Evolutionary conservation across 768 basidiomycete genomes (phyloP), one percentile per base, ranked within the genome.

Genomic region (Rhizopogon vesiculosus): DNA sequence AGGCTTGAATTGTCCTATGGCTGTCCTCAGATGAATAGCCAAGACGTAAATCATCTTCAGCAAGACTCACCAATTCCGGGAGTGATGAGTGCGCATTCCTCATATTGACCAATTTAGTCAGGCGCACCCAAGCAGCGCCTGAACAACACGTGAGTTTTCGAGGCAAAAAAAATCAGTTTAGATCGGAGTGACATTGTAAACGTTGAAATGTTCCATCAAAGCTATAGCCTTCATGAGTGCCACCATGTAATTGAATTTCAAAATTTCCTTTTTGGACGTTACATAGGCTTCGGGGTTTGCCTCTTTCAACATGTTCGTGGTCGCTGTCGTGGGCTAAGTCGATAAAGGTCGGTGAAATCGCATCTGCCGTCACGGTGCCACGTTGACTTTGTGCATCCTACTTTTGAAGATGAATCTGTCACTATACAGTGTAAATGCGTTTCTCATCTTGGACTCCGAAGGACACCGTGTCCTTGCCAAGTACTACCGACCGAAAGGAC

Each of bases 391-490:
- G 9, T 18, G 31, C 25, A 6, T 25, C 13, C 0, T 31, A 18
- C 16, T 15, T 45, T 22, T 54, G 19, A 51, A 31, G 45, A 71
- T 71, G 86, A 97, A 96, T 68, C 76, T 97, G 50, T 87, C 93
- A 7, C 78, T 99, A 44, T 95, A 98, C 76, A 87, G 87, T 63
- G 77, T 95, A 56, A 82, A 87, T 45, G 92, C 87, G 1, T 90
- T 98, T 70, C 68, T 99, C 60, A 85, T 98, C 65, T 86, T 98
- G 63, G 97, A 99, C 78, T 78, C 86, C n/a, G 95, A 98, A 63
- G 95, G 95, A 19, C 87, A 92, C 66, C 89, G 97, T 49, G 89
- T 98, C 28, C 81, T 99, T 9, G 91, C 96, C 31, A 98, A 98
- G 71, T 98, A 98, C 77, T 98, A 96, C 68, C 81, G 79, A 53